Evolutionary conservation across 176 grass and related monocot species (phyloP), one percentile per base, ranked within the genome.

Genomic region (Lolium rigidum): DNA sequence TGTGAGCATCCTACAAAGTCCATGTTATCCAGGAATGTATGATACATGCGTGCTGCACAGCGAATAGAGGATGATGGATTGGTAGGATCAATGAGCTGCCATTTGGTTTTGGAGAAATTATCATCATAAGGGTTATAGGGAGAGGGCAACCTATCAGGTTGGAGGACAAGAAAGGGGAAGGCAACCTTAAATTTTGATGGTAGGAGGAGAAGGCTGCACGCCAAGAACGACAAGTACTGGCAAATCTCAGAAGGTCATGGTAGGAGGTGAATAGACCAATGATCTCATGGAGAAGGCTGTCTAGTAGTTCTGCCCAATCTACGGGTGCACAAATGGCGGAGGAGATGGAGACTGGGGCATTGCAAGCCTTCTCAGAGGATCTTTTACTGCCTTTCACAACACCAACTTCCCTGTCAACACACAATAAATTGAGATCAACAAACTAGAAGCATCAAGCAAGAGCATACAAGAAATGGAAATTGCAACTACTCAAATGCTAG

Each of bases 1-100:
- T 71, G 69, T 4, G 39, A 71, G 68, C 68, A 46, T 71, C 39
- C 39, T 71, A 46, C 20, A 71, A 71, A 71, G 39, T 71, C 68
- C 39, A 46, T 71, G 38, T 2, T 20, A 71, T 71, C 18, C 4
- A 46, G 39, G 41, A 43, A 44, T n/a, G n/a, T 43, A n/a, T n/a
- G 41, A 18, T 44, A 43, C 18, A 70, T 11, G 18, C 18, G 39
- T 17, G 10, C 68, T 71, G 18, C 2, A 21, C 68, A 44, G 9
- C 20, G 4, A 70, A 44, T 12, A 46, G 38, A 71, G 20, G 41
- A 71, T 4, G 18, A 21, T 71, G 68, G 9, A 46, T 71, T 71
- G 17, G 68, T 71, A 44, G 68, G 68, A 44, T 71, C 68, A 71
- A 71, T 22, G 39, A 71, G 39, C 39, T 46, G 17, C 20, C 20